A percentile compares a stretch with the other conserved stretches of the same genome.
Conservation (phyloP, 257 asterid species). For the Primulina tabacum region DNA sequence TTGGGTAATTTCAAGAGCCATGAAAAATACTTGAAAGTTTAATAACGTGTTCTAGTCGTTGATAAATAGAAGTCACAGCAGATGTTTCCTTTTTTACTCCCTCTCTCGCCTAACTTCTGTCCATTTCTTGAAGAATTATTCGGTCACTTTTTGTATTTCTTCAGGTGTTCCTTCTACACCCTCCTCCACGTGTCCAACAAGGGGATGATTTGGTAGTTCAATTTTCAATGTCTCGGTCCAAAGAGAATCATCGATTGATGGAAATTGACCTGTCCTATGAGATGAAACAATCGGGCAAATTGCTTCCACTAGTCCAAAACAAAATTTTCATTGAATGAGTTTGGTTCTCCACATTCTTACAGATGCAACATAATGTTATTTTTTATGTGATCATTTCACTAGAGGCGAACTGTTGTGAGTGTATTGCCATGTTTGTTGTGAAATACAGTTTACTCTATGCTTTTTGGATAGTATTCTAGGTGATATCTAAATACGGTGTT, state of each 20-base stretch:
- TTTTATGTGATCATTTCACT: background rate
- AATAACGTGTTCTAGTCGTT: background rate
- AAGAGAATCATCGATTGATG: constrained; percentile 73
- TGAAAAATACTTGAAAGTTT: background rate
- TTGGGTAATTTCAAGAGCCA: background rate
- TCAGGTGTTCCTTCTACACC: constrained; percentile 80
- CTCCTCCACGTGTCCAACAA: constrained; percentile 42
- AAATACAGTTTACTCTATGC: background rate
- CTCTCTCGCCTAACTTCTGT: constrained; percentile 2
- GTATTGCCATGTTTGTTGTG: constrained; percentile 18
- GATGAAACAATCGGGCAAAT: background rate
- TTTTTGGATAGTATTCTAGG: background rate
- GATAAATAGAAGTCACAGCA: background rate
- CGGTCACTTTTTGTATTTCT: constrained; percentile 19
- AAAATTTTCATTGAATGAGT: background rate
- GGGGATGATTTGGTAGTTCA: constrained; percentile 52
- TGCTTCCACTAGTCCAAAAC: background rate
- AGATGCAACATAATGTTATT: no score
- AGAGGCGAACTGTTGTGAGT: background rate
- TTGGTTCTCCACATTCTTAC: background rate
- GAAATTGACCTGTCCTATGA: background rate
- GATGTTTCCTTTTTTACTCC: constrained; percentile 3
- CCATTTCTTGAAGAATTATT: background rate
- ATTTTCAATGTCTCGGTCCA: constrained; percentile 66
- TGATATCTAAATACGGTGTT: constrained; percentile 16